Conservation (phyloP, 2,329 filamentous ascomycete species). For the Teratosphaeria zuluensis region DNA sequence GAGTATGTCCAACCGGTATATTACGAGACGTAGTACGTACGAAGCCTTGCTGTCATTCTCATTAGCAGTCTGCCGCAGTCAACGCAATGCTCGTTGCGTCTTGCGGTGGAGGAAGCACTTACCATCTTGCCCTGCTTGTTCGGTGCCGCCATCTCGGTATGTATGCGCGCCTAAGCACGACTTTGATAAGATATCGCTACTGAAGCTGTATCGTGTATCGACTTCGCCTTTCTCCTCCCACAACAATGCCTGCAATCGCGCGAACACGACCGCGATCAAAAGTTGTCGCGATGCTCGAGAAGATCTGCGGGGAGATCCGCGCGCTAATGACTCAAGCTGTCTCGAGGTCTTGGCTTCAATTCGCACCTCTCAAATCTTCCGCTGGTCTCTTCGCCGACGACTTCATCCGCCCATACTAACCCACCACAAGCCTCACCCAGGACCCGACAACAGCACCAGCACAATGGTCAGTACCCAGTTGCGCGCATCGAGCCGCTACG, state of each 20-base stretch:
- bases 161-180: constrained; percentile 31
- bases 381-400: constrained; percentile 4
- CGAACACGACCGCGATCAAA: background rate
- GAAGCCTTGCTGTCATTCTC: constrained; percentile 49
- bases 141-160: constrained; percentile 33
- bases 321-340: background rate
- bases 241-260: background rate
- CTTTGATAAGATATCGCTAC: background rate
- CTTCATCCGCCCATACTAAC: constrained; percentile 1
- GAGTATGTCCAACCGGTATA: constrained; percentile 10
- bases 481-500: background rate
- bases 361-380: constrained; percentile 1
- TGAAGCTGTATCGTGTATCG: background rate
- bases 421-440: background rate
- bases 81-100: constrained; percentile 25
- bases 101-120: constrained; percentile 37
- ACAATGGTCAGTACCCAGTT: constrained; percentile 37
- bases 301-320: background rate
- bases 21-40: constrained; percentile 36
- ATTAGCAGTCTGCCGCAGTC: constrained; percentile 35
- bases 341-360: background rate
- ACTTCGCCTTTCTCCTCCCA: background rate
- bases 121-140: constrained; percentile 98
- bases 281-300: background rate
- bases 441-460: constrained; percentile 27